Base-by-base conservation (phyloP, 2,329 filamentous ascomycete species). In the Botrytis pseudocinerea region DNA sequence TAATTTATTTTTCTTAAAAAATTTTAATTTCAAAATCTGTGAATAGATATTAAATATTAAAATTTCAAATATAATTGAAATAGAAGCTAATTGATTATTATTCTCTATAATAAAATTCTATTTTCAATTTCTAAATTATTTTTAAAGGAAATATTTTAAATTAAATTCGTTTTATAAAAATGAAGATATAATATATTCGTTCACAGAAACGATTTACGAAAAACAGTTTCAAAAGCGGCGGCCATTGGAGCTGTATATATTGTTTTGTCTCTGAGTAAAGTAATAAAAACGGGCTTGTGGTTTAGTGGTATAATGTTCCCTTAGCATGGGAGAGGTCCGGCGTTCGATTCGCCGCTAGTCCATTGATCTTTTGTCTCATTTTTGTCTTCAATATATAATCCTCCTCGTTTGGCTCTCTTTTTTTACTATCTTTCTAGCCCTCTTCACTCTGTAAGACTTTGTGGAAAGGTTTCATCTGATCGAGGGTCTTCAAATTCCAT, bases 251-350 rank as follows among this genome's bases (percentile, higher is more conserved):
- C 18, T 48, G 22, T 5, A 61, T n/a, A 40, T 61, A 61, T 40
- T 10, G 5, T 28, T 57, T 57, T 32, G 25, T 14, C 12, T 3
- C 1, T 16, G 46, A 25, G 14, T 22, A 42, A 22, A 62, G 1
- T 2, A 18, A 10, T n/a, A n/a, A n/a, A n/a, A n/a, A n/a, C n/a
- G 61, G 61, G 61, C 38, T 64, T 64, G 61, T 64, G 61, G 62
- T 64, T 64, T 64, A 64, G 62, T 64, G 62, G 62, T 64, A 64
- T 64, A 64, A 64, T 64, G 62, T 64, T 64, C 62, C 62, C 42
- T 64, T 64, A 64, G 62, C 62, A 64, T 64, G 28, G 62, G 62
- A 64, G 62, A 64, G 40, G 62, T 64, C 62, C 62, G 62, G 62
- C 62, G 62, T 64, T 64, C 62, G 62, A 64, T 64, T 64, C 62